Base-by-base conservation (phyloP, 768 basidiomycete genomes). In the Termitomyces sp. region DNA sequence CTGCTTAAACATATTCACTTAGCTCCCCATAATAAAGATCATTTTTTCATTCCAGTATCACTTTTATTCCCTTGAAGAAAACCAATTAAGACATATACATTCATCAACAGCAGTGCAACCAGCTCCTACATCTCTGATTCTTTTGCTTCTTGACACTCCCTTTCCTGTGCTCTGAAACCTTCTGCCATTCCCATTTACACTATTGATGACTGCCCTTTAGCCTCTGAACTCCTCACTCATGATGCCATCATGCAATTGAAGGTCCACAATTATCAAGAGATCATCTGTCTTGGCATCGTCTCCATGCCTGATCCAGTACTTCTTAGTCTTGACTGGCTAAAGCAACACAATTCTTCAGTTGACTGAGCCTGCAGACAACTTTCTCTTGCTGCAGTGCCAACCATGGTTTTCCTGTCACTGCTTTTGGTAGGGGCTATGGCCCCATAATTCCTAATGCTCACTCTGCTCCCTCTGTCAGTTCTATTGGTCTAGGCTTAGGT, bases 221-320 rank as follows among this genome's bases (percentile, higher is more conserved):
- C 71, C 22, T 75, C 72, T 45, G 78, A 78, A 18, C 61, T 76
- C 6, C 66, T 78, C 44, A 76, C 75, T 45, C 71, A 76, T 34
- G 71, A 76, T 53, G 64, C 76, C 30, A 57, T 76, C 6, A 57
- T 71, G 16, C 40, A 63, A 3, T 44, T 79, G 4, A 46, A 46
- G 2, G 59, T 74, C 46, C 51, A 61, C 24, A 34, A 65, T 34
- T 75, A 78, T 52, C 54, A 60, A 3, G 74, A 78, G 62, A 57
- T 42, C 22, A 53, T 71, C 36, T 27, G 63, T 16, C 64, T 78
- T 0, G 65, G 55, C 40, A 63, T 76, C n/a, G n/a, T n/a, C n/a
- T n/a, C n/a, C n/a, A n/a, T n/a, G n/a, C n/a, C 62, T 7, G 74
- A 71, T 47, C 73, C 76, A 27, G 47, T 77, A 14, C 71, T 75